phyloP scores from a whole-genome alignment of 2,329 filamentous ascomycete genomes.

The Ilyonectria mors-panacis region DNA sequence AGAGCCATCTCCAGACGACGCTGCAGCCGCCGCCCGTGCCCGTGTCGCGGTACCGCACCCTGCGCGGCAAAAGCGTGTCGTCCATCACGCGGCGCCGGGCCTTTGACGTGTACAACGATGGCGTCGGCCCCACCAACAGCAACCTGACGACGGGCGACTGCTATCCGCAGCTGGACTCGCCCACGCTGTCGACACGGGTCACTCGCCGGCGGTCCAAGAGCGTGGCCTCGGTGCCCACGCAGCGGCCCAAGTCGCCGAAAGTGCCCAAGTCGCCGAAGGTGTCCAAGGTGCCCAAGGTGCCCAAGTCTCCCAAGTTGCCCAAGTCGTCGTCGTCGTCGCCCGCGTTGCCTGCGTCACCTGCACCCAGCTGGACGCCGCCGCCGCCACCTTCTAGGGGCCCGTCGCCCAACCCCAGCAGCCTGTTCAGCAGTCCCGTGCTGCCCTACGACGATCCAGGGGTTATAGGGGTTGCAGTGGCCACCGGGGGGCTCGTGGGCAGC shows the following conservation, averaged over 20 bases:
- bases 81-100: slow-evolving; percentile 41
- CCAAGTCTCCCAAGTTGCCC: too few species aligned
- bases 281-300: not conserved
- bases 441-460: not conserved
- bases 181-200: slow-evolving; percentile 27
- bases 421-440: not conserved
- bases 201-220: slow-evolving; percentile 48
- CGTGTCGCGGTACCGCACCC: slow-evolving; percentile 51
- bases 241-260: too few species aligned
- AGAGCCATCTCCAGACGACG: slow-evolving; percentile 34
- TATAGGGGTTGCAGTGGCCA: slow-evolving; percentile 3
- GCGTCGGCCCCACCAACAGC: not conserved
- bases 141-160: slow-evolving; percentile 39
- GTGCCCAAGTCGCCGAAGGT: not conserved
- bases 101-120: slow-evolving; percentile 50
- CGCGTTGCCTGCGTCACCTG: not conserved
- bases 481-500: slow-evolving; percentile 34
- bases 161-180: slow-evolving; percentile 46
- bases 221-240: slow-evolving; percentile 33
- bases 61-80: slow-evolving; percentile 55
- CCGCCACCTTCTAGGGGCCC: not conserved
- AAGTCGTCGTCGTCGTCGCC: too few species aligned
- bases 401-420: not conserved
- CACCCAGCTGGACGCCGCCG: slow-evolving; percentile 5
- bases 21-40: slow-evolving; percentile 39